Evolutionary conservation across 495 filamentous ascomycete species (phyloP), one percentile per base, ranked within the genome.

Genomic region (Penicillium cosmopolitanum): DNA sequence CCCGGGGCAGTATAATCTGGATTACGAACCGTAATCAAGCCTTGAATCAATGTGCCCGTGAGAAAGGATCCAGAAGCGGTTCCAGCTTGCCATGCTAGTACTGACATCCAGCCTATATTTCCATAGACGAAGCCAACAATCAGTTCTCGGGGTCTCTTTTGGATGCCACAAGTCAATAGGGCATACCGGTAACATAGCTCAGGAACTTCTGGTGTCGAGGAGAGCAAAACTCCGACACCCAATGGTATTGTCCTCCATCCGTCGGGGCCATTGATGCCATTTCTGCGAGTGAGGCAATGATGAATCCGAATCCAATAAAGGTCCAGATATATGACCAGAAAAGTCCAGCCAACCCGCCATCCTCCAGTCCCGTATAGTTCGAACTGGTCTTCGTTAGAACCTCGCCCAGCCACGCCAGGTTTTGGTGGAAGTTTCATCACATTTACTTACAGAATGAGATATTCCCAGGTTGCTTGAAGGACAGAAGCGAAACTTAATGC

Each of bases 11-110:
- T 55, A 53, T 80, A 82, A 15, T 36, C 50, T 4, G 72, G 66
- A 47, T 80, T 19, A 23, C 70, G 71, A 16, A 77, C 50, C 6
- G 62, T 60, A 38, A 81, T 69, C 13, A 80, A 56, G n/a, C 69
- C 73, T 60, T 80, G 77, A 5, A 81, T 79, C n/a, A 82, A 66
- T 4, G 77, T 80, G 0, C 73, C 68, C 12, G 72, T 61, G 9
- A 82, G 60, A 57, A 79, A 82, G 5, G 69, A 64, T 13, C 70
- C 73, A 28, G 67, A 62, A 38, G 70, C 60, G 55, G 66, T 51
- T 62, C 69, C 47, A 64, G 73, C 76, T 71, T 82, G 48, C 77
- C 76, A 56, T 72, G 69, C 42, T 63, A 78, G n/a, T 53, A 66
- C 72, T 34, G 73, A 74, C 64, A 78, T 77, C 80, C 79, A 83